A percentile compares a stretch with the other conserved stretches of the same genome.
phyloP scores from a whole-genome alignment of 495 filamentous ascomycete genomes.

The Sphaerosporella brunnea region DNA sequence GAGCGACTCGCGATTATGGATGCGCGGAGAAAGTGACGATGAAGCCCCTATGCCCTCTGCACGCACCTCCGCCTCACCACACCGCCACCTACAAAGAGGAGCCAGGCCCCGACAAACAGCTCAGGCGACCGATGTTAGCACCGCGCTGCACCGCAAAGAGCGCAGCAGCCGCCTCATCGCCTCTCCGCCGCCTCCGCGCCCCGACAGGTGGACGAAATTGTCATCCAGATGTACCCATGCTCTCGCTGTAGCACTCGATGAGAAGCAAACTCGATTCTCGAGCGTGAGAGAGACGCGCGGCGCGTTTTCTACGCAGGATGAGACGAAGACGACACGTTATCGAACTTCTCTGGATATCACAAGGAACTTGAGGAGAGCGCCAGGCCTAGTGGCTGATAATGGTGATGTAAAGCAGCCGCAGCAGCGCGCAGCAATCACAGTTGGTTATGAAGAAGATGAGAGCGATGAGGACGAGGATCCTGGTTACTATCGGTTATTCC shows the following conservation, averaged over 20 bases:
- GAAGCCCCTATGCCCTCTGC: slow-evolving; percentile 4
- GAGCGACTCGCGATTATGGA: slow-evolving; percentile 13
- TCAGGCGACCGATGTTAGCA: slow-evolving; percentile 4
- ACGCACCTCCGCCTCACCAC: neutral
- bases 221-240: neutral
- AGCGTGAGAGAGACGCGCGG: slow-evolving; percentile 10
- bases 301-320: slow-evolving; percentile 17
- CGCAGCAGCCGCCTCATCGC: neutral
- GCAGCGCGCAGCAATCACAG: neutral
- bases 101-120: neutral
- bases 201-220: neutral
- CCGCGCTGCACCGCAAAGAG: neutral
- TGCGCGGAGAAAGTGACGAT: slow-evolving; percentile 18
- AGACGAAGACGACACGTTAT: slow-evolving; percentile 15
- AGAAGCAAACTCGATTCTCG: slow-evolving; percentile 14
- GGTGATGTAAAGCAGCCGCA: slow-evolving; percentile 3
- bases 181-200: slow-evolving; percentile 4
- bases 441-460: neutral
- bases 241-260: slow-evolving; percentile 1
- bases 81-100: neutral
- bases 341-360: slow-evolving; percentile 12
- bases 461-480: slow-evolving; percentile 4
- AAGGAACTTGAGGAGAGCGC: slow-evolving; percentile 16
- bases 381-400: slow-evolving; percentile 10
- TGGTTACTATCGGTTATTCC: neutral